Base-by-base conservation (phyloP, 2,329 filamentous ascomycete genomes). In the Apiospora arundinis region DNA sequence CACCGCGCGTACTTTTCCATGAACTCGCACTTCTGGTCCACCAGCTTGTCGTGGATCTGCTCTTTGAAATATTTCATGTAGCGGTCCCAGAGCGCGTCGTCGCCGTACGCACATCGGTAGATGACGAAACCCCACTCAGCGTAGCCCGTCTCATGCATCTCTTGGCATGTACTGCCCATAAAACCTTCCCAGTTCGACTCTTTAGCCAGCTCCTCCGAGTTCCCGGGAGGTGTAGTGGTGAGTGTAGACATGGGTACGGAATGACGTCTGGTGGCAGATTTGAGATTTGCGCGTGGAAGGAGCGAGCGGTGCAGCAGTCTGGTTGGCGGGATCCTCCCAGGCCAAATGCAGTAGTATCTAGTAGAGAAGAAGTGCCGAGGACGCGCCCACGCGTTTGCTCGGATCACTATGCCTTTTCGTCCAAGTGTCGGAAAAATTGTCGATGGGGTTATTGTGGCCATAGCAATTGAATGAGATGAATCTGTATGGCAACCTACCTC, bases 61-160 rank as follows among this genome's bases (percentile, higher is more conserved):
- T 28, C 23, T 28, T 16, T 28, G 49, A 56, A 56, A 23, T 28
- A 32, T 28, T 28, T 18, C 18, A 66, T n/a, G 25, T 66, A 66
- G 18, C 60, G 60, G 32, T 66, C 18, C 60, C 60, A 66, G 60
- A n/a, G 18, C 60, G 28, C 32, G 6, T 66, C 60, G 32, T 66
- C 32, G 60, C 60, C 60, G 32, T 66, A 66, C 60, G 60, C 42
- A 44, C 42, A 44, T 21, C 60, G 60, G 60, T 66, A 66, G 18
- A 66, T 42, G 7, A 66, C 18, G 16, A 40, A 66, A 3, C 60
- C 60, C 60, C 60, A 66, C 12, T 66, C 18, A 16, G 21, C 18
- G 4, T 40, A 42, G 21, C 60, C 32, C 7, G 60, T 42, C 60
- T n/a, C 4, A 8, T 44, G 32, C 32, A 66, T 66, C 60, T n/a